Conservation (phyloP, 2,329 filamentous ascomycete species). For the Clonostachys rosea region DNA sequence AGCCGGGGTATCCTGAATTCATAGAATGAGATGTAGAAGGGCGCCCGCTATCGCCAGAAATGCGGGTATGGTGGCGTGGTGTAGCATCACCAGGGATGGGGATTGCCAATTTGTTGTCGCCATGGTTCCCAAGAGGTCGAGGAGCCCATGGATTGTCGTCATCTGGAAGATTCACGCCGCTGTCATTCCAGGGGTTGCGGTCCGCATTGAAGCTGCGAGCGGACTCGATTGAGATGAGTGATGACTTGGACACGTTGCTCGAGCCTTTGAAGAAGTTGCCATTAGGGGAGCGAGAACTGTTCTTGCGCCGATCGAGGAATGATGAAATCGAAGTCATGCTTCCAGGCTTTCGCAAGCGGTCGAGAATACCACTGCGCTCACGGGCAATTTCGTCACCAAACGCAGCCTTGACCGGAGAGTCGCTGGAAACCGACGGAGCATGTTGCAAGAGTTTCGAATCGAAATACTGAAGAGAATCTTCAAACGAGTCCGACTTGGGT, state of each 20-base stretch:
- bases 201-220: constrained; percentile 86
- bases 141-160: constrained; percentile 69
- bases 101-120: constrained; percentile 57
- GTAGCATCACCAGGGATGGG: constrained; percentile 76
- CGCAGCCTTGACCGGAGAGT: constrained; percentile 81
- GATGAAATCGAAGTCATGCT: constrained; percentile 93
- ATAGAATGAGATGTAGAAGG: constrained; percentile 94
- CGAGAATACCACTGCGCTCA: constrained; percentile 80
- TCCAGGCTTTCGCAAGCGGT: constrained; percentile 88
- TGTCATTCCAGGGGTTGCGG: constrained; percentile 97
- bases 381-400: constrained; percentile 78
- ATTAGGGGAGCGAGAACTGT: constrained; percentile 79
- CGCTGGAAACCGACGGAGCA: constrained; percentile 71
- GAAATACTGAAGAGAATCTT: constrained; percentile 94
- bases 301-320: constrained; percentile 95
- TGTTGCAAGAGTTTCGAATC: constrained; percentile 95
- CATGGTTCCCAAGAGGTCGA: constrained; percentile 61
- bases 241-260: constrained; percentile 87
- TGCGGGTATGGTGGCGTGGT: constrained; percentile 76
- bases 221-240: constrained; percentile 92
- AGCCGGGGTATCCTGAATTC: constrained; percentile 92
- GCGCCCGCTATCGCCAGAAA: constrained; percentile 85
- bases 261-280: constrained; percentile 89
- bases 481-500: constrained; percentile 98
- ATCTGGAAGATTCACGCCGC: constrained; percentile 88